A percentile compares a stretch with the other conserved stretches of the same genome.
Evolutionary conservation across 345 rosid species (phyloP).

Genomic region (Populus alba): DNA sequence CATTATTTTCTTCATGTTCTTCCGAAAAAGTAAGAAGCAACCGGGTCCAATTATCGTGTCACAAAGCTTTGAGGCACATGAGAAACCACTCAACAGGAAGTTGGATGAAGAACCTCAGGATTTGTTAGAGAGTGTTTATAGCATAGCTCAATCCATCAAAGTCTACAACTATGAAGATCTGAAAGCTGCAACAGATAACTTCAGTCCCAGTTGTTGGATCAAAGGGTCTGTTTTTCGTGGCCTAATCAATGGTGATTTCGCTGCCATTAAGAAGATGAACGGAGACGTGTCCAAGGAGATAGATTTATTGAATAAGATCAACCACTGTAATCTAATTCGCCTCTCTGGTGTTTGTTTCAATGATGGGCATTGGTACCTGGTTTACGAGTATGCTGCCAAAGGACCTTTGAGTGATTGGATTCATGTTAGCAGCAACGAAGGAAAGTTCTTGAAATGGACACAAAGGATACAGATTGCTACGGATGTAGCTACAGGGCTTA

Average conservation of each 20-base stretch:
- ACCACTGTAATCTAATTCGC: constrained; percentile 64
- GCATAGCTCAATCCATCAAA: constrained; percentile 51
- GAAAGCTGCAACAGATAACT: constrained; percentile 57
- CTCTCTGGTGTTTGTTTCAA: constrained; percentile 70
- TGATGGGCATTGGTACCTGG: constrained; percentile 67
- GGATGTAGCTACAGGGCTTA: constrained; percentile 75
- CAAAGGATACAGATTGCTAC: constrained; percentile 59
- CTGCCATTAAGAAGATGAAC: constrained; percentile 65
- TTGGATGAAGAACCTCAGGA: constrained; percentile 43
- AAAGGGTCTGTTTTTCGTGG: constrained; percentile 65
- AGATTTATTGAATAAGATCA: constrained; percentile 53
- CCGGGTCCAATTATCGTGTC: constrained; percentile 21
- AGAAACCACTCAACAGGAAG: constrained; percentile 34
- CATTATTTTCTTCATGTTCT: constrained; percentile 29
- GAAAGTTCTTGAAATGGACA: constrained; percentile 45
- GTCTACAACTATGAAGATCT: constrained; percentile 61
- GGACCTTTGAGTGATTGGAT: constrained; percentile 78
- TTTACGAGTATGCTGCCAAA: constrained; percentile 65
- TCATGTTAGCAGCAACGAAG: constrained; percentile 18
- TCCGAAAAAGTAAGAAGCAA: constrained; percentile 23
- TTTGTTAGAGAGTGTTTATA: constrained; percentile 41
- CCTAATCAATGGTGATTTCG: constrained; percentile 57
- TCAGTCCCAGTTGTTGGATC: constrained; percentile 46
- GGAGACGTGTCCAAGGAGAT: constrained; percentile 74
- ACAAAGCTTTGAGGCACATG: constrained; percentile 33